Evolutionary conservation across 2,329 filamentous ascomycete species (phyloP).

Genomic region (Trichoderma sp.): DNA sequence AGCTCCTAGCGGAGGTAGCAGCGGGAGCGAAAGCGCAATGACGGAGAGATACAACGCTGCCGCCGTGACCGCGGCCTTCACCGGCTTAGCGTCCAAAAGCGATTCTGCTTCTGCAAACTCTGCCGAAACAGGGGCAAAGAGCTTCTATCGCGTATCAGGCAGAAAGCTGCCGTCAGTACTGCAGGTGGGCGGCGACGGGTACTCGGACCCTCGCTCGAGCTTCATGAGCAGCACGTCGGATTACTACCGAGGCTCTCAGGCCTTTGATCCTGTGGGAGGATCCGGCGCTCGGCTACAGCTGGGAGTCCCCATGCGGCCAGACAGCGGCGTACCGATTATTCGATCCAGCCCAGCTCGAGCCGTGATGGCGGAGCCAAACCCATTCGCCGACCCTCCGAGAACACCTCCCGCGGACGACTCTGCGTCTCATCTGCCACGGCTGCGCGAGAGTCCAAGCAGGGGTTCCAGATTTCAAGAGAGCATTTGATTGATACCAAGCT

Average conservation of each 20-base stretch:
- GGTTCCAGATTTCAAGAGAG: constrained; percentile 48
- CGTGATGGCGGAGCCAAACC: constrained; percentile 59
- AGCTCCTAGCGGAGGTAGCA: constrained; percentile 31
- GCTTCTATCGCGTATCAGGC: constrained; percentile 67
- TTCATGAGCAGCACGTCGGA: constrained; percentile 54
- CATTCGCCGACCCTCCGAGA: constrained; percentile 44
- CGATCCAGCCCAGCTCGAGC: constrained; percentile 67
- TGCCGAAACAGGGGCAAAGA: constrained; percentile 51
- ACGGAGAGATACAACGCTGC: constrained; percentile 46
- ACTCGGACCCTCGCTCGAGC: constrained; percentile 52
- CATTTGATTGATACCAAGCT: constrained; percentile 37
- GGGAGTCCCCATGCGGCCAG: constrained; percentile 61
- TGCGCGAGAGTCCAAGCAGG: constrained; percentile 40
- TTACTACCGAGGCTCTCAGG: constrained; percentile 57
- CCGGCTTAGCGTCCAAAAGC: constrained; percentile 49
- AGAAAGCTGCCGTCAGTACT: constrained; percentile 66
- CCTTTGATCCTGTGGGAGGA: constrained; percentile 44
- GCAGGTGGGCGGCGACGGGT: constrained; percentile 64
- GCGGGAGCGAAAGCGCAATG: constrained; percentile 44
- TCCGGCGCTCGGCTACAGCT: constrained; percentile 51
- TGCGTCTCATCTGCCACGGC: constrained; percentile 41
- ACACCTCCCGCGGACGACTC: constrained; percentile 42
- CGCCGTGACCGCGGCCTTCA: constrained; percentile 53
- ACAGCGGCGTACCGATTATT: constrained; percentile 62
- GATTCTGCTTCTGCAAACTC: constrained; percentile 37